phyloP scores from a whole-genome alignment of 176 grass and related monocot species.

The Carex kokanica region DNA sequence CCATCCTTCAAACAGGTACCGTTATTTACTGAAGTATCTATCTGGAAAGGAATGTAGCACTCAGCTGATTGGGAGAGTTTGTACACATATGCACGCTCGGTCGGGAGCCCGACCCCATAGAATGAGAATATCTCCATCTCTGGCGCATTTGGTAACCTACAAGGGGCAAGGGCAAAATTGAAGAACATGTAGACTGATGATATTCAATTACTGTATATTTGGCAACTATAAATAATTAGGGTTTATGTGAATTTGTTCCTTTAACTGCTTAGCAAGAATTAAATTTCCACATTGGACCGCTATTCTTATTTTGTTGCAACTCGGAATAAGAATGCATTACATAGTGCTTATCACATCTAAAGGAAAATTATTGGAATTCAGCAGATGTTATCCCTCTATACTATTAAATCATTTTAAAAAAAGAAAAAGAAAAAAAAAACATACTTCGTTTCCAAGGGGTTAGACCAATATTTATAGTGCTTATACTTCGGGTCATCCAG shows the following conservation, averaged over 20 bases:
- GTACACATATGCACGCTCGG: conserved; percentile 91
- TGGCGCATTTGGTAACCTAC: conserved; percentile 89
- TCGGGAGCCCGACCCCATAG: conserved; percentile 95
- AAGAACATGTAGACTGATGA: neutral
- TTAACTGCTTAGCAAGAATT: neutral
- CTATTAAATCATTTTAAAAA: neutral
- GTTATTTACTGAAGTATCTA: conserved; percentile 65
- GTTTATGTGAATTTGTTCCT: neutral
- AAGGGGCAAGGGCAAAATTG: conserved; percentile 31
- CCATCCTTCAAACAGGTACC: conserved; percentile 72
- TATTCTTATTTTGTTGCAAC: neutral
- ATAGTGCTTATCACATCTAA: neutral
- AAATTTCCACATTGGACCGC: neutral
- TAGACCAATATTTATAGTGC: conserved; percentile 99
- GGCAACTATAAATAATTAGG: neutral
- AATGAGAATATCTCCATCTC: conserved; percentile 96
- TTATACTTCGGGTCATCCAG: conserved; percentile 83
- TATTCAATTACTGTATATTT: neutral
- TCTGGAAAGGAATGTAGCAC: conserved; percentile 95
- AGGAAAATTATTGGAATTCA: neutral
- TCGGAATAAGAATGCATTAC: neutral
- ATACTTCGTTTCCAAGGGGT: conserved; percentile 97
- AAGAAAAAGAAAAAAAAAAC: conserved; percentile 15
- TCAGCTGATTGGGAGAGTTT: conserved; percentile 72
- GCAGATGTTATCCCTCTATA: neutral